These are phyloP conservation scores for Fusarium buxicola DNA, from an alignment of 2,329 filamentous ascomycete genomes.

Conservation along the genomic window DNA sequence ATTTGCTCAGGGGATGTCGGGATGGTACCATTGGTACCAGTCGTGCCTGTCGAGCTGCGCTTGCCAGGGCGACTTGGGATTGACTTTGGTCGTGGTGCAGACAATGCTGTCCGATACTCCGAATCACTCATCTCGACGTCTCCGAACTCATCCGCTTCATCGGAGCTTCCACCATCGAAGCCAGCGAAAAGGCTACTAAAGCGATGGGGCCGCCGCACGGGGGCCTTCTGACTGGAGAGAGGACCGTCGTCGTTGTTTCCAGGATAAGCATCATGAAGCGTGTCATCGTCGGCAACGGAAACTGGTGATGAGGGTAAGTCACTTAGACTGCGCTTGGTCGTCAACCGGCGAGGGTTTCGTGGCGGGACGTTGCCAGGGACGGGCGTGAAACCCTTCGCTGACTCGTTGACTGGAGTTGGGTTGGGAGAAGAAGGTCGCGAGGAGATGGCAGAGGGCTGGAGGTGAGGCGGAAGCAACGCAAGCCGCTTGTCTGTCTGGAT, in stretches of 20 bases:
- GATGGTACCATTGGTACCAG: conserved; percentile 47
- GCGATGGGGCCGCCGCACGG: conserved; percentile 76
- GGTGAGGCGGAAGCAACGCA: conserved; percentile 78
- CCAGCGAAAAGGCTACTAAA: conserved; percentile 89
- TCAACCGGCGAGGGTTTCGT: conserved; percentile 69
- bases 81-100: conserved; percentile 67
- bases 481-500: conserved; percentile 86
- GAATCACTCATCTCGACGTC: conserved; percentile 73
- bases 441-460: conserved; percentile 81
- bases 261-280: conserved; percentile 73
- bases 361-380: conserved; percentile 66
- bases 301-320: conserved; percentile 65
- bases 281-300: conserved; percentile 53
- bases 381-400: conserved; percentile 61
- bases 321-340: conserved; percentile 57
- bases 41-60: conserved; percentile 53
- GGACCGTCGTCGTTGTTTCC: conserved; percentile 86
- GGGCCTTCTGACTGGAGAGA: conserved; percentile 68
- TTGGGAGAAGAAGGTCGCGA: conserved; percentile 69
- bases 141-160: conserved; percentile 72
- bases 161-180: conserved; percentile 79
- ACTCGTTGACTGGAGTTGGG: conserved; percentile 45
- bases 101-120: conserved; percentile 74
- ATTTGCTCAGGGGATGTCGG: conserved; percentile 59
- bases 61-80: conserved; percentile 54